Base-by-base conservation (phyloP, 805 yeast genomes). In the Ogataea degrootiae region DNA sequence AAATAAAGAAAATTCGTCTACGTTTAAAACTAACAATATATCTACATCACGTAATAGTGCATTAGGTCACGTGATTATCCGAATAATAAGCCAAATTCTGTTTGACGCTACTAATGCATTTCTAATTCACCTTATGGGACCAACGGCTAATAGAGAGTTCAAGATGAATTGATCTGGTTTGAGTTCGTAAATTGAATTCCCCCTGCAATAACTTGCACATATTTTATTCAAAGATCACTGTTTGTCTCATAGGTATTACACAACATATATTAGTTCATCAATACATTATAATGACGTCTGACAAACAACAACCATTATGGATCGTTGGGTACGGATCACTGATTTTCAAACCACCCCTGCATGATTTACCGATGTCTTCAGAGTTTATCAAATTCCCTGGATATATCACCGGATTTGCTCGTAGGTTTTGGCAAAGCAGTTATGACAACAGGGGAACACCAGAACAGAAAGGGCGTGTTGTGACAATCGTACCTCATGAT, bases 361-460 rank as follows among this genome's bases (percentile, higher is more conserved):
- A 51, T 72, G 79, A 42, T 71, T 75, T 57, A 68, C 80, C 36
- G 74, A 53, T 59, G 39, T 58, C 63, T 12, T 41, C 49, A 16
- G 44, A 52, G 26, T 61, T 64, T 39, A 47, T 49, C 21, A 51
- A 56, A 35, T 63, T 86, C 9, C 82, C 89, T 0, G 97, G 97
- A 0, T 77, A 82, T 41, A 72, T 91, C 22, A 72, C 73, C 44
- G 97, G 97, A 2, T 89, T 72, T 55, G 79, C 83, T 1, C 74
- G 98, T 19, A 69, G 96, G 40, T 91, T 91, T 61, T 91, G 97
- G 97, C 97, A 91, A 65, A 77, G 87, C 34, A 84, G 94, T 11
- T 80, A 83, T 22, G 97, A 91, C 63, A 96, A 92, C 64, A 69
- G 97, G 45, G 97, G 97, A 1, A 85, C 95, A 0, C 89, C 88